Percentiles rank a stretch among this genome's conserved stretches.
Evolutionary conservation across 1,284 basidiomycete species (phyloP).

Genomic region (Blastosporella zonata): DNA sequence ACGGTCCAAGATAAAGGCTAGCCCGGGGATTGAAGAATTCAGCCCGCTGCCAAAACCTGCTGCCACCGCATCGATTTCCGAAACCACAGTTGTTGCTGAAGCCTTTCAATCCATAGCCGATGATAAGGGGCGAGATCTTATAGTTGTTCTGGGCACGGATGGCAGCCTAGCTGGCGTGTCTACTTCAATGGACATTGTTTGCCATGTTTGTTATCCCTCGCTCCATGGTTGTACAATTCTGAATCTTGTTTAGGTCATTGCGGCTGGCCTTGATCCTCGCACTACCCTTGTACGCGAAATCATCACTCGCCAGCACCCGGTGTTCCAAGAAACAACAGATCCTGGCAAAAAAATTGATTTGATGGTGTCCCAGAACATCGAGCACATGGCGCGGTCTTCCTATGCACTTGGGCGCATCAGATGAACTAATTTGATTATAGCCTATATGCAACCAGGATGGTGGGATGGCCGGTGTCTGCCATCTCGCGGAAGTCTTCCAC

Average conservation of each 20-base stretch:
- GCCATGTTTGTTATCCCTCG: background rate
- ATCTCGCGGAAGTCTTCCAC: slow-evolving; percentile 6
- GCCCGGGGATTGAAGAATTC: background rate
- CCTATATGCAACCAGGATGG: slow-evolving; percentile 1
- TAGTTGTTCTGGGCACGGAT: background rate
- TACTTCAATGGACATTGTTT: slow-evolving; percentile 6
- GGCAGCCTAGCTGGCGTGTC: background rate
- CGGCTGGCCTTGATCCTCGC: slow-evolving; percentile 5
- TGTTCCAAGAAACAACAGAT: background rate
- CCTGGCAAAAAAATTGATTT: background rate
- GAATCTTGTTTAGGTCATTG: slow-evolving; percentile 1
- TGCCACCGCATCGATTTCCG: background rate
- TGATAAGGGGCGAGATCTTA: background rate
- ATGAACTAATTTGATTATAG: background rate
- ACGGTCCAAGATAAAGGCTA: background rate
- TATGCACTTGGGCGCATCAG: background rate
- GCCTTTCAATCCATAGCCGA: background rate
- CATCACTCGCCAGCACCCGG: slow-evolving; percentile 3
- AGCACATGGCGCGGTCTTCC: background rate
- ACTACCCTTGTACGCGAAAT: slow-evolving; percentile 4
- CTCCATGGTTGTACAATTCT: background rate
- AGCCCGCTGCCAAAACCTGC: background rate
- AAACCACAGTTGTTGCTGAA: background rate
- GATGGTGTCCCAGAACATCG: slow-evolving; percentile 5
- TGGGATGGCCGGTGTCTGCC: background rate